Base-by-base conservation (phyloP, 495 filamentous ascomycete species). In the Aspergillus cavernicola region DNA sequence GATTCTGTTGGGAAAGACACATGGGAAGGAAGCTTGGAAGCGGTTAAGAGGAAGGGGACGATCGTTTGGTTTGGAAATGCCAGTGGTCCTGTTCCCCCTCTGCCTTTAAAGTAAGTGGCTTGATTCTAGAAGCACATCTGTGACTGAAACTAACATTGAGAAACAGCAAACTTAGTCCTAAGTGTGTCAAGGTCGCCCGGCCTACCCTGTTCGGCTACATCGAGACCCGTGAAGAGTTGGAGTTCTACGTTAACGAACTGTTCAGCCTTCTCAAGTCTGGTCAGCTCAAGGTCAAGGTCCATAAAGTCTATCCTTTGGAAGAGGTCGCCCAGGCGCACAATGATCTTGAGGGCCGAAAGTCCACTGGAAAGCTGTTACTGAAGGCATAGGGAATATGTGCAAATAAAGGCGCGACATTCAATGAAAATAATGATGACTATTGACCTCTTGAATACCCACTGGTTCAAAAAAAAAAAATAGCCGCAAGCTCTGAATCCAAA, bases 1-100 rank as follows among this genome's bases (percentile, higher is more conserved):
- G 93, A 98, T 67, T 86, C 87, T 16, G 90, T 96, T 15, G 93
- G 93, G 8, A 86, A 86, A 74, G 76, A 79, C 47, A 97, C 93
- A 0, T 96, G 95, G 75, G 91, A 97, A 53, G 73, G 80, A 24
- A 86, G 87, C 66, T 65, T 98, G 62, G 85, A 91, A 50, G 83
- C 82, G 54, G 71, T 95, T 16, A 86, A 82, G 60, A 72, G 85
- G 59, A 96, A 96, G 73, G 93, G 93, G 22, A 85, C 78, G n/a
- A 64, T 98, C 53, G 78, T 90, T 20, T 85, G 79, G 59, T 97
- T 92, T 74, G 93, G 93, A 28, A 97, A 96, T 72, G 87, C 92
- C 18, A 87, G 82, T 59, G 93, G 93, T 9, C 76, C 86, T 5
- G 89, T 95, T 4, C 83, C 82, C 37, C 90, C 92, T 4, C 64